Percentiles rank a stretch among this genome's conserved stretches.
Evolutionary conservation across 1,139 yeast genomes (phyloP).

Genomic region (Taphrina populina): DNA sequence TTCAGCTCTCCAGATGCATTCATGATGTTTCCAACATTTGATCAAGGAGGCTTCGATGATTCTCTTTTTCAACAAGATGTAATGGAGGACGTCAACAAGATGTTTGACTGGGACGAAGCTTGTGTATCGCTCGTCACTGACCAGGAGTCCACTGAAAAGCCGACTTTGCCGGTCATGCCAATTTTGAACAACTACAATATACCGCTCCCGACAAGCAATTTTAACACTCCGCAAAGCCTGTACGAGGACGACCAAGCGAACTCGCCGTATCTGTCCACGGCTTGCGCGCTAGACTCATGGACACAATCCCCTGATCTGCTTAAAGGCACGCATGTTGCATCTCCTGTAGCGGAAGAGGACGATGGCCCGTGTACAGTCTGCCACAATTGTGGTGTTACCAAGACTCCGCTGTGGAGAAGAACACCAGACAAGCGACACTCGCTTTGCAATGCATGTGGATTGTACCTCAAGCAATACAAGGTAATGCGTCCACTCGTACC

Average conservation of each 20-base stretch:
- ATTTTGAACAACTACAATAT: background rate
- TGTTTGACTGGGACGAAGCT: constrained; percentile 33
- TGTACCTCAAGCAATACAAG: constrained; percentile 50
- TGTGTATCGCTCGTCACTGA: constrained; percentile 13
- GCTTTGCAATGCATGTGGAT: constrained; percentile 72
- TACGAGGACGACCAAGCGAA: no score
- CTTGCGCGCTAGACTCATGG: background rate
- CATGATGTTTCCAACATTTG: constrained; percentile 5
- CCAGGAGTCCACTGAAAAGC: background rate
- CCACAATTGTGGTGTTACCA: constrained; percentile 66
- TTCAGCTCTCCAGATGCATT: constrained; percentile 28
- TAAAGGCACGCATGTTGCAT: background rate
- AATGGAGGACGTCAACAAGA: constrained; percentile 18
- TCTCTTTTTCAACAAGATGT: constrained; percentile 15
- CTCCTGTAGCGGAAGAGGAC: constrained; percentile 9
- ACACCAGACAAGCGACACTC: constrained; percentile 61
- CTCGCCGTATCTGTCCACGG: background rate
- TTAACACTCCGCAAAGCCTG: constrained; percentile 6
- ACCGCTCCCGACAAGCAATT: constrained; percentile 3
- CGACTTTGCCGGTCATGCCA: background rate
- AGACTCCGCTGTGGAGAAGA: constrained; percentile 68
- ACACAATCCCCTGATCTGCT: no score
- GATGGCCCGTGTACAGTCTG: constrained; percentile 46
- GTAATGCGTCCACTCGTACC: constrained; percentile 46
- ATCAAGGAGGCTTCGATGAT: background rate